Conservation (phyloP, 2,329 filamentous ascomycete species). For the Samsoniella hepiali region DNA sequence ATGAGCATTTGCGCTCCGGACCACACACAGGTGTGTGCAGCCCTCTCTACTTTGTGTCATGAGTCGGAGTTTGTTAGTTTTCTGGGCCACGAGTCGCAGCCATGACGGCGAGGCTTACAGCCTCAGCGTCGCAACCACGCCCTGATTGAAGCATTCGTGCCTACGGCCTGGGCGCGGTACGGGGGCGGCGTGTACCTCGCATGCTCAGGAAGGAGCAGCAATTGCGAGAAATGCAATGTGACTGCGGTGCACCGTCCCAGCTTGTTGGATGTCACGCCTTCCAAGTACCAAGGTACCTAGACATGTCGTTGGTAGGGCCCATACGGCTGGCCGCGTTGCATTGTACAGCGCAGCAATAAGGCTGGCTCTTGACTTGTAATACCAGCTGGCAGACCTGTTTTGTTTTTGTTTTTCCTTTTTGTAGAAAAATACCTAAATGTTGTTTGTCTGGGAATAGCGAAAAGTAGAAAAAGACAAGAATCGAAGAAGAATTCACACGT, state of each 20-base stretch:
- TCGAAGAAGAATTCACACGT: not conserved
- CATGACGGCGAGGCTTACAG: not conserved
- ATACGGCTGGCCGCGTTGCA: not conserved
- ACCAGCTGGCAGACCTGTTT: not conserved
- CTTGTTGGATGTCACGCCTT: not conserved
- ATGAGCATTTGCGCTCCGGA: not conserved
- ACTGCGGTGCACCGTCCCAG: constrained; percentile 3
- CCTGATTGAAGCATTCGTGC: constrained; percentile 10
- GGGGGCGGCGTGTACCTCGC: not conserved
- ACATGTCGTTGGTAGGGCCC: not conserved
- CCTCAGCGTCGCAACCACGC: constrained; percentile 1
- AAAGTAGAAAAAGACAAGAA: not conserved
- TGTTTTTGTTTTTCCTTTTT: no score
- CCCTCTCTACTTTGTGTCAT: not conserved
- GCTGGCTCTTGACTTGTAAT: not conserved
- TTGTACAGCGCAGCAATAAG: not conserved
- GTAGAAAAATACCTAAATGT: no score
- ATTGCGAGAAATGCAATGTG: constrained; percentile 4
- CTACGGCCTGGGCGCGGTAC: not conserved
- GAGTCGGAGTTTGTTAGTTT: not conserved
- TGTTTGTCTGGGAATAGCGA: no score
- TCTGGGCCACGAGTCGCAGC: not conserved
- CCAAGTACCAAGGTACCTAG: not conserved
- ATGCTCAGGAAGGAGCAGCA: not conserved
- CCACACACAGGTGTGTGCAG: not conserved